phyloP scores from a whole-genome alignment of 2,329 filamentous ascomycete species.

The Zelopaecilomyces penicillatus region DNA sequence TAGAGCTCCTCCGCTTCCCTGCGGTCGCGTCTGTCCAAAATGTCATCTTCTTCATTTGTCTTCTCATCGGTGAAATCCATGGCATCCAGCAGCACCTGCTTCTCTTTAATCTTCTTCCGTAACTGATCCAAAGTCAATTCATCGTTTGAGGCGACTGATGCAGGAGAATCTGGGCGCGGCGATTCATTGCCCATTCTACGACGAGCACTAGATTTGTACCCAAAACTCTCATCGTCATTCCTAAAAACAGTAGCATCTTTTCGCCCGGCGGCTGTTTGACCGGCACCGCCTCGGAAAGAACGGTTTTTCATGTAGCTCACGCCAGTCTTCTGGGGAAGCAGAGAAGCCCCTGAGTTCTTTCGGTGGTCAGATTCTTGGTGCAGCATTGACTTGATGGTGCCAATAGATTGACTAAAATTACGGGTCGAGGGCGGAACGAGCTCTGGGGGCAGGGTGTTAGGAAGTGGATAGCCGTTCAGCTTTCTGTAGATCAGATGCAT shows the following conservation, averaged over 20 bases:
- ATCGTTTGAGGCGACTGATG: constrained; percentile 62
- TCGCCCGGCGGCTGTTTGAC: constrained; percentile 50
- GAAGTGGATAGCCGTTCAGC: constrained; percentile 89
- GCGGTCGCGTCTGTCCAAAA: constrained; percentile 80
- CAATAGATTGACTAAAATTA: constrained; percentile 87
- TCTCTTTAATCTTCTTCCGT: constrained; percentile 86
- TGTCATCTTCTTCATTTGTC: constrained; percentile 81
- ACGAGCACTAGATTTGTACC: constrained; percentile 88
- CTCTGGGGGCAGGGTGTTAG: constrained; percentile 79
- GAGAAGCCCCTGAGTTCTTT: constrained; percentile 79
- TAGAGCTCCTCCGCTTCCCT: constrained; percentile 92
- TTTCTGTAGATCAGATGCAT: constrained; percentile 99
- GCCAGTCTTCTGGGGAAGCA: constrained; percentile 93
- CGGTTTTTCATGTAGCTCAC: constrained; percentile 96
- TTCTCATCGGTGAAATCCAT: constrained; percentile 96
- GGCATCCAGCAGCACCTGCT: constrained; percentile 87
- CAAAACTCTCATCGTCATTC: constrained; percentile 88
- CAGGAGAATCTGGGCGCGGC: constrained; percentile 70
- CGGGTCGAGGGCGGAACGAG: constrained; percentile 89
- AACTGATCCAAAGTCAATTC: constrained; percentile 82
- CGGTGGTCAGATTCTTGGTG: constrained; percentile 82
- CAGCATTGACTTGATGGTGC: constrained; percentile 82
- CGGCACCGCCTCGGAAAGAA: constrained; percentile 66
- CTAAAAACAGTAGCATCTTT: constrained; percentile 97
- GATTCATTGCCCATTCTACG: constrained; percentile 74